A percentile compares a stretch with the other conserved stretches of the same genome.
Conservation (phyloP, 2,329 filamentous ascomycete species). For the Helotiales sp. region DNA sequence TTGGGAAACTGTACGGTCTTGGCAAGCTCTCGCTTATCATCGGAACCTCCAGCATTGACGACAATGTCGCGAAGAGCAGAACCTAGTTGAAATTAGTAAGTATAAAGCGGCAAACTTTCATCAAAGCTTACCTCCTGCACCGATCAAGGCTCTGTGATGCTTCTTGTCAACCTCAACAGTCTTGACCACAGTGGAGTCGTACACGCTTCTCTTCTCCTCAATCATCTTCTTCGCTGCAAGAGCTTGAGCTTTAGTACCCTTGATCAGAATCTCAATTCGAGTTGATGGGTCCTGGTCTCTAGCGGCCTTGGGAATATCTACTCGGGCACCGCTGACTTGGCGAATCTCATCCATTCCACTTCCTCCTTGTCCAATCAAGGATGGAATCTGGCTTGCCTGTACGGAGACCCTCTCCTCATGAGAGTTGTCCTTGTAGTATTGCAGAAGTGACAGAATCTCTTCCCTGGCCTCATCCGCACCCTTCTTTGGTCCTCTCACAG, state of each 20-base stretch:
- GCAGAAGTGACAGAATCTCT: conserved; percentile 83
- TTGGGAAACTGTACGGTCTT: conserved; percentile 95
- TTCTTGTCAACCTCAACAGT: conserved; percentile 92
- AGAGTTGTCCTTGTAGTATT: conserved; percentile 89
- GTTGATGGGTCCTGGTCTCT: conserved; percentile 66
- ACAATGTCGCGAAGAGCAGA: conserved; percentile 86
- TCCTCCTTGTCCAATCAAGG: conserved; percentile 87
- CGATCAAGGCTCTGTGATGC: conserved; percentile 88
- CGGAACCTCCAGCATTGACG: conserved; percentile 82
- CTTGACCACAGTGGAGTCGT: conserved; percentile 85
- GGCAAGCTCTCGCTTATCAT: conserved; percentile 79
- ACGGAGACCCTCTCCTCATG: conserved; percentile 78
- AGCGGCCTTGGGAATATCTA: conserved; percentile 83
- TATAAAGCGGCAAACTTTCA: background rate
- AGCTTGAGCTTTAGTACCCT: conserved; percentile 89
- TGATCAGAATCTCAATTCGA: conserved; percentile 83
- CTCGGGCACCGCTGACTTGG: conserved; percentile 79
- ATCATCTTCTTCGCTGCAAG: conserved; percentile 89
- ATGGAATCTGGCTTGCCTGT: conserved; percentile 89
- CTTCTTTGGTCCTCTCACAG: conserved; percentile 87
- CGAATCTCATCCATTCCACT: conserved; percentile 89
- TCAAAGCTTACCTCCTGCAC: conserved; percentile 70
- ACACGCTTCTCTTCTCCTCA: conserved; percentile 80
- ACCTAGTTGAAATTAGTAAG: conserved; percentile 50
- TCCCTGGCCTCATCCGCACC: conserved; percentile 90